phyloP scores from a whole-genome alignment of 2,329 filamentous ascomycete genomes.

The Pestalotiopsis sp. region DNA sequence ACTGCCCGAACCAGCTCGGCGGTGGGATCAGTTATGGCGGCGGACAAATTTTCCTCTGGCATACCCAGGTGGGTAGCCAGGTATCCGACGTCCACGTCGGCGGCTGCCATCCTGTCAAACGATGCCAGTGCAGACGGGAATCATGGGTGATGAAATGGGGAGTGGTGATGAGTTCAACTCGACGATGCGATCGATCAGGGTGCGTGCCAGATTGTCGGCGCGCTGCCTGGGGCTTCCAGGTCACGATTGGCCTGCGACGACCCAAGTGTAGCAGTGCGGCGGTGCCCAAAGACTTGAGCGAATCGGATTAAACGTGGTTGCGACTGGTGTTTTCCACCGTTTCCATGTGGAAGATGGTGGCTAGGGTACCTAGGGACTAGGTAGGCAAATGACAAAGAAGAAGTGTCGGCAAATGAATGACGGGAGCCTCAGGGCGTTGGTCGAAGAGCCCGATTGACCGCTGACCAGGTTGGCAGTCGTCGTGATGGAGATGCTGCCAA shows the following conservation, averaged over 20 bases:
- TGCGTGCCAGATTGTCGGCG: background rate
- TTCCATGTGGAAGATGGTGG: background rate
- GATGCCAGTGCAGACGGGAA: slow-evolving; percentile 17
- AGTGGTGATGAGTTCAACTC: background rate
- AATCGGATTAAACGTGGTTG: background rate
- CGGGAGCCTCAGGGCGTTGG: background rate
- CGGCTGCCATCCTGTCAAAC: slow-evolving; percentile 55
- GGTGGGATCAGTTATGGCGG: slow-evolving; percentile 68
- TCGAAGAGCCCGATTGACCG: background rate
- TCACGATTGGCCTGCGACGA: background rate
- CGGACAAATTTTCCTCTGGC: slow-evolving; percentile 62
- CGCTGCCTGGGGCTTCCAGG: background rate
- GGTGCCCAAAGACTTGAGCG: background rate
- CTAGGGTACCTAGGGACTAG: background rate
- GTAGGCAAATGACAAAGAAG: background rate
- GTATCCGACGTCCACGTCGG: slow-evolving; percentile 68
- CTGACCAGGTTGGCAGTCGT: background rate
- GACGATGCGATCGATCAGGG: background rate
- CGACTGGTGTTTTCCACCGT: background rate
- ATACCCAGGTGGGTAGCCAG: slow-evolving; percentile 71
- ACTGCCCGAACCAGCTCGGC: slow-evolving; percentile 75
- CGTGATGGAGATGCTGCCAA: background rate
- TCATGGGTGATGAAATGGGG: slow-evolving; percentile 20
- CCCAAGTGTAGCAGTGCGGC: background rate
- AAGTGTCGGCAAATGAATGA: background rate